Evolutionary conservation across 805 yeast genomes (phyloP).

Genomic region (Pichia kluyveri): DNA sequence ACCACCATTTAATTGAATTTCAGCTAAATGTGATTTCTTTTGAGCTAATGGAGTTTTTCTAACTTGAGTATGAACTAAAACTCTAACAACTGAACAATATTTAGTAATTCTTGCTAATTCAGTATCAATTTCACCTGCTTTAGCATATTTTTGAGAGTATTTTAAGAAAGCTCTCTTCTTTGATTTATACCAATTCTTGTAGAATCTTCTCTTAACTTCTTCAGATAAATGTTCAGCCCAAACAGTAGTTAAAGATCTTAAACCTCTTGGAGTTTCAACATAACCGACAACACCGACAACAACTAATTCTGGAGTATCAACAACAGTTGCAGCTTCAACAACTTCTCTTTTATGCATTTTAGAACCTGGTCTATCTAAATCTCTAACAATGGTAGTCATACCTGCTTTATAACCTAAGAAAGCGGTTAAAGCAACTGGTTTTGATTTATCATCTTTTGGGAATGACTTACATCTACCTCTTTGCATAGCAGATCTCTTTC

Average conservation of each 20-base stretch:
- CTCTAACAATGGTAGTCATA: constrained; percentile 99
- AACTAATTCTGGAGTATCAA: constrained; percentile 98
- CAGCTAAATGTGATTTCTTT: constrained; percentile 99
- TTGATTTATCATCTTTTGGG: constrained; percentile 97
- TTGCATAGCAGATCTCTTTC: constrained; percentile 98
- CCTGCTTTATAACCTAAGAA: constrained; percentile 99
- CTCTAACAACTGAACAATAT: constrained; percentile 98
- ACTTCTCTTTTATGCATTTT: constrained; percentile 99
- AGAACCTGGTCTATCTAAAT: constrained; percentile 99
- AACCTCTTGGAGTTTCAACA: constrained; percentile 99
- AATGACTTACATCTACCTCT: constrained; percentile 98
- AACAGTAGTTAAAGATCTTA: constrained; percentile 98
- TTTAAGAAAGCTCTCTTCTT: constrained; percentile 99
- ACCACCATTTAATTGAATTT: constrained; percentile 99
- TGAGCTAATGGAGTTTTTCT: constrained; percentile 98
- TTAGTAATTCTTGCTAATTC: constrained; percentile 98
- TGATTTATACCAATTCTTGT: constrained; percentile 99
- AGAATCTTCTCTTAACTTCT: constrained; percentile 99
- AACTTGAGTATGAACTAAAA: constrained; percentile 98
- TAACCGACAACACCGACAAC: constrained; percentile 99
- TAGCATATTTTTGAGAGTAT: constrained; percentile 97
- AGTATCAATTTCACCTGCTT: constrained; percentile 80
- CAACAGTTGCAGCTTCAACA: constrained; percentile 98
- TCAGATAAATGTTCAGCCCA: constrained; percentile 99
- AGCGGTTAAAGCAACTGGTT: constrained; percentile 98